These are phyloP conservation scores for Xenoacremonium recifei DNA, from an alignment of 2,329 filamentous ascomycete genomes.

Conservation along the genomic window DNA sequence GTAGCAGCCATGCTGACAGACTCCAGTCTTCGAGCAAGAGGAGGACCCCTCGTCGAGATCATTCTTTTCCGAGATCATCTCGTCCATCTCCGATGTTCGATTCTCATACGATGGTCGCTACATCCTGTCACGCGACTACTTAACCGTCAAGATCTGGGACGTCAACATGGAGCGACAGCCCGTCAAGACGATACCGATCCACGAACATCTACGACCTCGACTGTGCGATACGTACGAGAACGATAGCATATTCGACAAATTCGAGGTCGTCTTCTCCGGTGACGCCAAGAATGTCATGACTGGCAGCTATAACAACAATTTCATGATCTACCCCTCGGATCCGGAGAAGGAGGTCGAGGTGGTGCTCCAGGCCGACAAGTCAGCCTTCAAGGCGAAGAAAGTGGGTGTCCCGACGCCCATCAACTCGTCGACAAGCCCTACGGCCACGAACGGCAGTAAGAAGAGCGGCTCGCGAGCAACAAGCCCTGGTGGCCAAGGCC, in stretches of 20 bases:
- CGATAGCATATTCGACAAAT: slow-evolving; percentile 99
- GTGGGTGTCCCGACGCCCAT: slow-evolving; percentile 97
- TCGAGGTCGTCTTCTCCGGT: slow-evolving; percentile 97
- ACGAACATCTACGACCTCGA: slow-evolving; percentile 90
- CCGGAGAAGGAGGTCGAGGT: slow-evolving; percentile 96
- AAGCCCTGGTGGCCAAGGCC: slow-evolving; percentile 79
- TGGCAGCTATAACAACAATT: slow-evolving; percentile 99
- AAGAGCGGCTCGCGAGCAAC: slow-evolving; percentile 85
- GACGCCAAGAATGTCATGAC: slow-evolving; percentile 99
- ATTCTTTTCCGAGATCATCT: slow-evolving; percentile 99
- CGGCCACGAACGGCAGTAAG: slow-evolving; percentile 70
- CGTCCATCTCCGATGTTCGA: slow-evolving; percentile 96
- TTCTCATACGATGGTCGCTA: slow-evolving; percentile 97
- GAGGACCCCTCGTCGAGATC: slow-evolving; percentile 95
- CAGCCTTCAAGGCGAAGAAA: slow-evolving; percentile 99
- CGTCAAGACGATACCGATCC: slow-evolving; percentile 97
- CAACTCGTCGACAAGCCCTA: slow-evolving; percentile 75
- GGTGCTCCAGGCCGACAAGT: slow-evolving; percentile 96
- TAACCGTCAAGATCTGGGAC: slow-evolving; percentile 99
- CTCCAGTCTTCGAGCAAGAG: slow-evolving; percentile 93
- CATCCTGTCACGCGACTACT: slow-evolving; percentile 94
- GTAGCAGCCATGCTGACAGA: slow-evolving; percentile 18
- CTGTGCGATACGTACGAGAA: slow-evolving; percentile 99
- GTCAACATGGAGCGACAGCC: slow-evolving; percentile 98
- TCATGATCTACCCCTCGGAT: slow-evolving; percentile 99